Evolutionary conservation across 257 asterid genomes (phyloP).

Genomic region (Galeopsis tetrahit): DNA sequence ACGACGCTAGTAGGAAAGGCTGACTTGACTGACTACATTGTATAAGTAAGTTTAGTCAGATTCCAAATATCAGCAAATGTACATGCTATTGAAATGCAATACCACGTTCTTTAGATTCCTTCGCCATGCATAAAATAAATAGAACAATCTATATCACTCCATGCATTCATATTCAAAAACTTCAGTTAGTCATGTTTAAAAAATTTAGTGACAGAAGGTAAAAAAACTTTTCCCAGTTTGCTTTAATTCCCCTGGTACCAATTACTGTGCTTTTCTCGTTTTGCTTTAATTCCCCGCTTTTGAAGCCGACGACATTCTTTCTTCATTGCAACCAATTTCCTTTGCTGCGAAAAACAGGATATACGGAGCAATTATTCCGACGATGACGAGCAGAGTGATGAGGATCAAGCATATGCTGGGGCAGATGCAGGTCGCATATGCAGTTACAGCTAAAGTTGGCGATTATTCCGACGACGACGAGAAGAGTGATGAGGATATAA

Average conservation of each 20-base stretch:
- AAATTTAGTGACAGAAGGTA: too few relatives aligned
- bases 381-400: too few relatives aligned
- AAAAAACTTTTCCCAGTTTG: too few relatives aligned
- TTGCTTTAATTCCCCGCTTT: conserved; percentile 21
- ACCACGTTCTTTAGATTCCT: conserved; percentile 10
- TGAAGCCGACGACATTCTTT: conserved; percentile 45
- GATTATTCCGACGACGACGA: too few relatives aligned
- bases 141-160: not conserved
- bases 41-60: conserved; percentile 16
- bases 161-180: not conserved
- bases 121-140: conserved; percentile 13
- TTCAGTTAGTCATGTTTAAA: not conserved
- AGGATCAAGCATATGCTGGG: too few relatives aligned
- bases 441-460: too few relatives aligned
- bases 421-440: too few relatives aligned
- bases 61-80: not conserved
- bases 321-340: not conserved
- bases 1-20: conserved; percentile 8
- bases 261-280: conserved; percentile 41
- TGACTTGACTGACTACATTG: conserved; percentile 8
- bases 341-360: not conserved
- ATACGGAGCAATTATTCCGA: too few relatives aligned
- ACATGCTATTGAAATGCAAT: conserved; percentile 6
- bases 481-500: too few relatives aligned
- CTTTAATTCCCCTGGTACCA: conserved; percentile 23